These are phyloP conservation scores for Parsonsia alboflavescens DNA, from an alignment of 257 asterid genomes.

Conservation along the genomic window DNA sequence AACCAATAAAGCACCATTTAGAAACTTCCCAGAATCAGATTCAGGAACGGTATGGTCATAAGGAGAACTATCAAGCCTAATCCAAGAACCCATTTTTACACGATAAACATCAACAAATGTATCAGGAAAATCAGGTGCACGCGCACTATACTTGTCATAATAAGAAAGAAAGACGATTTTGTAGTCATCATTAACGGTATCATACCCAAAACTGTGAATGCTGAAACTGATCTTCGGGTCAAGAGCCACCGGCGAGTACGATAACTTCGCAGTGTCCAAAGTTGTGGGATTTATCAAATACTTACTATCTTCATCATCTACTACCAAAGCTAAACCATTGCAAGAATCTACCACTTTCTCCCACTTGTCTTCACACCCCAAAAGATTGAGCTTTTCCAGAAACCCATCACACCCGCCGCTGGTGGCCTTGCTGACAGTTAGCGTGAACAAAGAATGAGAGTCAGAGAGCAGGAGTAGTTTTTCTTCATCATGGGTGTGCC, in stretches of 20 bases:
- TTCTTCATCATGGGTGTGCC: conserved; percentile 5
- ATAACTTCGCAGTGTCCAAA: conserved; percentile 15
- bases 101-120: conserved; percentile 38
- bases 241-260: conserved; percentile 24
- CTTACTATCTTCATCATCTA: conserved; percentile 6
- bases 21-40: conserved; percentile 25
- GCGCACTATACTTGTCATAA: conserved; percentile 19
- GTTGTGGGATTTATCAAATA: conserved; percentile 38
- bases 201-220: conserved; percentile 41
- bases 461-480: conserved; percentile 17
- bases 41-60: conserved; percentile 32
- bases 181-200: conserved; percentile 35
- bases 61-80: conserved; percentile 33
- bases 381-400: not conserved
- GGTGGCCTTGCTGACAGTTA: conserved; percentile 1
- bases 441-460: too few species aligned
- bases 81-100: conserved; percentile 30
- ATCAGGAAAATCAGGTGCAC: conserved; percentile 23
- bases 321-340: conserved; percentile 27
- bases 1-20: conserved; percentile 45
- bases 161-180: conserved; percentile 39
- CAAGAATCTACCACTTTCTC: conserved; percentile 18
- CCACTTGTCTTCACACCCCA: conserved; percentile 1
- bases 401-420: not conserved
- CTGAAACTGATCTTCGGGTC: conserved; percentile 10